Conservation (phyloP, 169 alveolate genomes). For the Plasmodium sp. region DNA sequence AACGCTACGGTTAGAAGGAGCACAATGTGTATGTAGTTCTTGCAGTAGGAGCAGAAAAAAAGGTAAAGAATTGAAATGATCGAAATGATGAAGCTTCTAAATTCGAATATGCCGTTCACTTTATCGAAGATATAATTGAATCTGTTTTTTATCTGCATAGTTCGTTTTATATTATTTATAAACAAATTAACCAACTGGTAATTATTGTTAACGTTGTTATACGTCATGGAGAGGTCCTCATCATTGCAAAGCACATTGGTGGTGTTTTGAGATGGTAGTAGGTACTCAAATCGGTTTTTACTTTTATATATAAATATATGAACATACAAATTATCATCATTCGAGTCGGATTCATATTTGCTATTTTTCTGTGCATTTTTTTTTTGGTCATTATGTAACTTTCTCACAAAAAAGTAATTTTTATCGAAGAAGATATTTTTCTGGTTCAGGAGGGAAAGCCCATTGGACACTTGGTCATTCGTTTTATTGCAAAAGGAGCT, state of each 20-base stretch:
- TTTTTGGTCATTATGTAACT: slow-evolving; percentile 53
- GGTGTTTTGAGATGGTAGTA: slow-evolving; percentile 28
- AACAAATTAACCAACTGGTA: slow-evolving; percentile 52
- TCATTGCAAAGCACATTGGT: slow-evolving; percentile 33
- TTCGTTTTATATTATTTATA: slow-evolving; percentile 48
- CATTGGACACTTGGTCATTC: not conserved
- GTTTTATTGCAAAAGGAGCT: not conserved
- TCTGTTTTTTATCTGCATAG: slow-evolving; percentile 64
- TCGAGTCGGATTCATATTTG: slow-evolving; percentile 21
- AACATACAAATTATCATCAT: slow-evolving; percentile 27
- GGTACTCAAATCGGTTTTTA: slow-evolving; percentile 63
- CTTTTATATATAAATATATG: slow-evolving; percentile 71
- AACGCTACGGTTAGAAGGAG: slow-evolving; percentile 26
- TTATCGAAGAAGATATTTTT: slow-evolving; percentile 58
- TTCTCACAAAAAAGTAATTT: slow-evolving; percentile 65
- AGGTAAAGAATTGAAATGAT: slow-evolving; percentile 45
- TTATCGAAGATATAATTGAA: slow-evolving; percentile 18
- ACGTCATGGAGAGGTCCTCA: slow-evolving; percentile 24
- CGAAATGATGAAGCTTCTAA: slow-evolving; percentile 37
- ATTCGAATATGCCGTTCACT: slow-evolving; percentile 53
- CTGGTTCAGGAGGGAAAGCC: slow-evolving; percentile 15
- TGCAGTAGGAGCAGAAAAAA: slow-evolving; percentile 49
- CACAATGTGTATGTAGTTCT: slow-evolving; percentile 50
- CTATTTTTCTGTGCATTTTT: slow-evolving; percentile 16
- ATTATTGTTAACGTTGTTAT: slow-evolving; percentile 54